Base-by-base conservation (phyloP, 768 basidiomycete species). In the Pleurotus ostreatus region DNA sequence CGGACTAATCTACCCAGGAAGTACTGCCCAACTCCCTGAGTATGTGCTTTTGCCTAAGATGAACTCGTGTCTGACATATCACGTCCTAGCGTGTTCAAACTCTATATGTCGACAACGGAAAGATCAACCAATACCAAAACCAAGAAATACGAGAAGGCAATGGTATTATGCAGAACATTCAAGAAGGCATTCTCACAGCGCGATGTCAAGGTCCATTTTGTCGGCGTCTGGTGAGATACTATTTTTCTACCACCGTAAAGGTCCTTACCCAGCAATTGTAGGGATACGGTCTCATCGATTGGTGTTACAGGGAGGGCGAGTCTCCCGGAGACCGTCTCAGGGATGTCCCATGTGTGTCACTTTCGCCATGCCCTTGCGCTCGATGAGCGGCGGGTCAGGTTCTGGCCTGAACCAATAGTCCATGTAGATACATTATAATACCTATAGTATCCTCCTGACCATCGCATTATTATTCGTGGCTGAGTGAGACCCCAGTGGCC, bases 211-310 rank as follows among this genome's bases (percentile, higher is more conserved):
- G 70, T 77, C 2, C 76, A 79, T 62, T 79, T 79, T 51, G 64
- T 78, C 4, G 78, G 78, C 2, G 71, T 67, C 22, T 79, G 78
- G 78, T 78, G 6, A 26, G 25, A 26, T 26, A 26, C 25, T 6
- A 26, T 26, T 26, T n/a, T n/a, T n/a, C n/a, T n/a, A n/a, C n/a
- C 25, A 26, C 25, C 25, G 6, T 3, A 26, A 6, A 26, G 25
- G 6, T 26, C 25, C 25, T 6, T 26, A 26, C 6, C 6, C 6
- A 26, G 6, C 25, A 26, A 55, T 4, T 15, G 3, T 46, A 78
- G 77, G 77, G 78, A 79, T 30, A 77, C 76, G 0, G 78, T 79
- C 5, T 78, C 78, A 3, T 76, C 78, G 0, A 68, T 79, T 43
- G 75, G 78, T 2, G 8, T 77, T 3, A 26, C 25, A 3, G 60